Evolutionary conservation across 306 rosid genomes (phyloP).

Genomic region (Lathyrus tuberosus): DNA sequence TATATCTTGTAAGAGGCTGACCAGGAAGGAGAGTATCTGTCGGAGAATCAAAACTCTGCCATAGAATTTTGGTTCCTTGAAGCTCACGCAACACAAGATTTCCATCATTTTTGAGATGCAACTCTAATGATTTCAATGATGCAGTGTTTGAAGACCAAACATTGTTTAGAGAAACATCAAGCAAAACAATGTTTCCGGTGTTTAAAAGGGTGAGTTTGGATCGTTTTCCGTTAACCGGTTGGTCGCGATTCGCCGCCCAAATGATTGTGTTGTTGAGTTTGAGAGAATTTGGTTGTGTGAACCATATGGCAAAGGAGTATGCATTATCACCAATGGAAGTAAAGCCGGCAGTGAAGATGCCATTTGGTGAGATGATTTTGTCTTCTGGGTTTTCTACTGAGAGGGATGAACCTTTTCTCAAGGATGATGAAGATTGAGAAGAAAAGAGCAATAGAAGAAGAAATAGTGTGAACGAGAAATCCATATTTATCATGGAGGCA

Average conservation of each 20-base stretch:
- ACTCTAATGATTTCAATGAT: neutral
- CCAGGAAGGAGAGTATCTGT: slow-evolving; percentile 53
- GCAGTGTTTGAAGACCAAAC: slow-evolving; percentile 42
- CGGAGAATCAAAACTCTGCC: slow-evolving; percentile 54
- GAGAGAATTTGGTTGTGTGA: neutral
- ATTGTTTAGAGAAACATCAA: slow-evolving; percentile 32
- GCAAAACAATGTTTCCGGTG: slow-evolving; percentile 36
- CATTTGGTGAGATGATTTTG: slow-evolving; percentile 20
- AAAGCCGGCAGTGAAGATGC: slow-evolving; percentile 35
- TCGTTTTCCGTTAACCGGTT: slow-evolving; percentile 46
- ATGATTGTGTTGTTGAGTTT: slow-evolving; percentile 19
- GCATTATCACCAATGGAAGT: slow-evolving; percentile 8
- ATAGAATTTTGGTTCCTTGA: slow-evolving; percentile 13
- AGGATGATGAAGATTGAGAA: neutral
- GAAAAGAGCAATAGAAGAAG: neutral
- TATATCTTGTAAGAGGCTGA: slow-evolving; percentile 40
- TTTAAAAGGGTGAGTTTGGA: slow-evolving; percentile 44
- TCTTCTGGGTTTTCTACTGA: slow-evolving; percentile 36
- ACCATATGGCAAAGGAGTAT: slow-evolving; percentile 36
- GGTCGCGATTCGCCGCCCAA: slow-evolving; percentile 56
- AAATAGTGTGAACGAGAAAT: slow-evolving; percentile 16
- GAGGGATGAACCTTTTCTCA: slow-evolving; percentile 32
- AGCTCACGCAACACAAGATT: slow-evolving; percentile 42
- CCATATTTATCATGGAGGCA: neutral
- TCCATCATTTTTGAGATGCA: slow-evolving; percentile 42